Base-by-base conservation (phyloP, 257 asterid genomes). In the Rhazya stricta region DNA sequence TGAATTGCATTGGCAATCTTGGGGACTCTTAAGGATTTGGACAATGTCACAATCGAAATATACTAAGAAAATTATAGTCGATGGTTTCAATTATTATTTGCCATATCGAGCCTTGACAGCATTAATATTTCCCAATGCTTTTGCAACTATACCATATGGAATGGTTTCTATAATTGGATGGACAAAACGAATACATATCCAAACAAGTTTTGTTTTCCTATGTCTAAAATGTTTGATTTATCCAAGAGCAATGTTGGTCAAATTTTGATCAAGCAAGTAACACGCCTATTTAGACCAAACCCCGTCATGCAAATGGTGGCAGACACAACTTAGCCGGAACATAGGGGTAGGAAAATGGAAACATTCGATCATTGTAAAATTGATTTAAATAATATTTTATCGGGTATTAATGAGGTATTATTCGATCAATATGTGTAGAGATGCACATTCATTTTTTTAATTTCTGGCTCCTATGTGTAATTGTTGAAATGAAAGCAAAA, bases 1-100 rank as follows among this genome's bases (percentile, higher is more conserved):
- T 34, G 3, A 16, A 63, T 18, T 10, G 56, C 56, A 25, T 42
- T 12, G 56, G 56, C 54, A 68, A 9, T 11, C 37, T 68, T 42
- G 57, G 53, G 37, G 9, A 13, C 37, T 46, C 5, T n/a, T 25
- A 43, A 43, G 73, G 73, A 41, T 68, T 43, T 69, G 42, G 56
- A 27, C 25, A 45, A 27, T 45, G 74, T 69, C 74, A 45, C 74
- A 46, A 66, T 66, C 71, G 9, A 34, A 66, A 37, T 32, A n/a
- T n/a, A 19, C 8, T 66, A 21, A 66, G 71, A 66, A 66, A 66
- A 66, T 39, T 50, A 41, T 66, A 66, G 71, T 32, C 71, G 10
- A 37, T 37, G 50, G 45, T 37, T 66, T 36, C 48, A 65, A 65
- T 37, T 66, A 37, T 66, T 66, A 9, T 66, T 66, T 21, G 27